Evolutionary conservation across 1,284 basidiomycete species (phyloP).

Genomic region (Stereum hirsutum): DNA sequence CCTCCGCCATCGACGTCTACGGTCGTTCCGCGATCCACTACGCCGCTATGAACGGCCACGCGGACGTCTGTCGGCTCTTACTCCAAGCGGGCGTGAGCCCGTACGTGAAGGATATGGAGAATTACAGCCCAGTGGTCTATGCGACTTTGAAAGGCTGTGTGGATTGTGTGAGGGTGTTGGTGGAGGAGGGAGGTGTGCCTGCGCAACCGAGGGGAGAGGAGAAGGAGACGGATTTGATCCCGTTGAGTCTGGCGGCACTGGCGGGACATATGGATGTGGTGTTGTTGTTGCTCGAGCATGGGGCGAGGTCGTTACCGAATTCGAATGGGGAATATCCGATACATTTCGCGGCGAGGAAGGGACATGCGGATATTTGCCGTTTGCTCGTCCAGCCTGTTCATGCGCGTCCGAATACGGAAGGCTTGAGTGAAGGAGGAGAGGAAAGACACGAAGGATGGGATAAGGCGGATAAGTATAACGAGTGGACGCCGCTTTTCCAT

Average conservation of each 20-base stretch:
- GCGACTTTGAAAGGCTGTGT: slow-evolving; percentile 84
- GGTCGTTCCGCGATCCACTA: slow-evolving; percentile 94
- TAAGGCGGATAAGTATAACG: slow-evolving; percentile 90
- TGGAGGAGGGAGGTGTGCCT: slow-evolving; percentile 57
- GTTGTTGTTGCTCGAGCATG: slow-evolving; percentile 65
- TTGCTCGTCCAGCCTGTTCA: slow-evolving; percentile 70
- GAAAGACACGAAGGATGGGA: slow-evolving; percentile 85
- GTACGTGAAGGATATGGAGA: slow-evolving; percentile 81
- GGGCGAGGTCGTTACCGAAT: slow-evolving; percentile 78
- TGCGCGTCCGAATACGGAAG: too few species aligned
- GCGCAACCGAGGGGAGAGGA: slow-evolving; percentile 49
- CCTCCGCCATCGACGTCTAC: slow-evolving; percentile 76
- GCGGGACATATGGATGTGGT: slow-evolving; percentile 86
- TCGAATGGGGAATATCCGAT: slow-evolving; percentile 95
- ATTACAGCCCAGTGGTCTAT: slow-evolving; percentile 90
- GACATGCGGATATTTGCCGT: slow-evolving; percentile 78
- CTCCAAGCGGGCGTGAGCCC: slow-evolving; percentile 63
- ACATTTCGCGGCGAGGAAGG: slow-evolving; percentile 96
- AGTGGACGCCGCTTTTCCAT: slow-evolving; percentile 98
- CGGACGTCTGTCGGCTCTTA: slow-evolving; percentile 68
- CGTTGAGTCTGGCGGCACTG: slow-evolving; percentile 86
- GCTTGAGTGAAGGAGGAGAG: too few species aligned
- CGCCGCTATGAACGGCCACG: slow-evolving; percentile 89
- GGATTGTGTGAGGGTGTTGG: slow-evolving; percentile 71
- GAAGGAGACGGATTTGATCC: slow-evolving; percentile 68